phyloP scores from a whole-genome alignment of 2,329 filamentous ascomycete species.

The Rhexocercosporidium sp. region DNA sequence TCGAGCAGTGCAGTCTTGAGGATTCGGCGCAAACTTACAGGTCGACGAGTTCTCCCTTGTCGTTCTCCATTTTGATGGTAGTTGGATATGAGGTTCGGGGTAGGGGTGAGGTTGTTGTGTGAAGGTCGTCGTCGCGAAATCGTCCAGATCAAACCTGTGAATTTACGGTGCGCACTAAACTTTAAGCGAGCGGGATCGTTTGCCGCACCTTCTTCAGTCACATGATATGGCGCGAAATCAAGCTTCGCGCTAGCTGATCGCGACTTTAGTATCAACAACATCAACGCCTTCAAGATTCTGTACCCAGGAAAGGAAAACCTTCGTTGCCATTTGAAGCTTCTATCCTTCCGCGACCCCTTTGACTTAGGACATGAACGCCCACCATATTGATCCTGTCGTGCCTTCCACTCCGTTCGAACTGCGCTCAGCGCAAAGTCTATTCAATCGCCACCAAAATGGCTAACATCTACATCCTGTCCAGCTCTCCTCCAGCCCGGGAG shows the following conservation, averaged over 20 bases:
- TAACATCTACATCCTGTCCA: slow-evolving; percentile 40
- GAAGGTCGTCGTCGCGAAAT: slow-evolving; percentile 15
- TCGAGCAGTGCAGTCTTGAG: not conserved
- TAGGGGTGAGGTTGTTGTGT: slow-evolving; percentile 18
- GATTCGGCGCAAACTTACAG: slow-evolving; percentile 67
- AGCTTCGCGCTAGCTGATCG: not conserved
- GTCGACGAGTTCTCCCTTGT: slow-evolving; percentile 99
- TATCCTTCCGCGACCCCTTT: too few species aligned
- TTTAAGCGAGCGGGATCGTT: not conserved
- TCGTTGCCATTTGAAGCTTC: not conserved
- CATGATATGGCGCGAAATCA: not conserved
- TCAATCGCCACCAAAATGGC: slow-evolving; percentile 43
- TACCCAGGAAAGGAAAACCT: not conserved
- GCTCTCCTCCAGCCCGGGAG: slow-evolving; percentile 29
- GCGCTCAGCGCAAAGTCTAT: slow-evolving; percentile 34
- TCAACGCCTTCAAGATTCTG: not conserved
- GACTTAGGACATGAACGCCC: not conserved
- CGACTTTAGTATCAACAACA: not conserved
- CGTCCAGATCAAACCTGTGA: slow-evolving; percentile 27
- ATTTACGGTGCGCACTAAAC: slow-evolving; percentile 13
- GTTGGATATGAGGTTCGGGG: slow-evolving; percentile 36
- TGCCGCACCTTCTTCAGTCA: not conserved
- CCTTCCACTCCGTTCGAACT: slow-evolving; percentile 26
- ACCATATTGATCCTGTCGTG: slow-evolving; percentile 33
- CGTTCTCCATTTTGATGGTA: slow-evolving; percentile 93